Base-by-base conservation (phyloP, 192 early-diverging fungal genomes). In the Linnemannia exigua region DNA sequence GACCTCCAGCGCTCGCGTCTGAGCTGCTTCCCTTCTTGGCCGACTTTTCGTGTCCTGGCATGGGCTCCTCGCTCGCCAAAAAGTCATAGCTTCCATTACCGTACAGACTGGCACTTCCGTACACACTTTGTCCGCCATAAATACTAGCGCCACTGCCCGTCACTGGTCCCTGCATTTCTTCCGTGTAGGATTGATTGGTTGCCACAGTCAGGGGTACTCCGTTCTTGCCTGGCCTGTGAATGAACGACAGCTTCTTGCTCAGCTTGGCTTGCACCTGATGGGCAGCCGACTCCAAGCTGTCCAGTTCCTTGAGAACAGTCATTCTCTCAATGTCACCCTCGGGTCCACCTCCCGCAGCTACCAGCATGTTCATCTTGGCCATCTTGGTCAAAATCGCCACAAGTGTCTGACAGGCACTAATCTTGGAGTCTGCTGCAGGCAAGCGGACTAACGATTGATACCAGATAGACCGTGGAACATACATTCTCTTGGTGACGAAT, bases 401-500 rank as follows among this genome's bases (percentile, higher is more conserved):
- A 25, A 89, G 38, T 12, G 86, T 79, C 38, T 84, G 84, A 77
- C 84, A 87, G 48, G 81, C 86, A 51, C 72, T 84, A 31, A 81
- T 80, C 74, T 89, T 89, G 44, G 85, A 25, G 58, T 87, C 88
- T 8, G 82, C 69, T 8, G 88, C 80, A 3, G 81, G 67, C 25
- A 89, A 44, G 44, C 86, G 85, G 15, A 82, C 88, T 51, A 80
- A 38, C 2, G 84, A 86, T 67, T 89, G 88, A 31, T 81, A 79
- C 88, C 88, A 89, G 22, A 89, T 77, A 14, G 82, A 46, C 16
- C 76, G 61, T 52, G 88, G 88, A 22, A 89, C 84, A 81, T 79
- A 89, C 75, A 89, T 77, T n/a, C 86, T 82, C 25, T 87, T 81
- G 16, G 88, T 87, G 15, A 89, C 46, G 35, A 87, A 89, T 47